Base-by-base conservation (phyloP, 2,329 filamentous ascomycete genomes). In the Pseudodiploospora longispora region DNA sequence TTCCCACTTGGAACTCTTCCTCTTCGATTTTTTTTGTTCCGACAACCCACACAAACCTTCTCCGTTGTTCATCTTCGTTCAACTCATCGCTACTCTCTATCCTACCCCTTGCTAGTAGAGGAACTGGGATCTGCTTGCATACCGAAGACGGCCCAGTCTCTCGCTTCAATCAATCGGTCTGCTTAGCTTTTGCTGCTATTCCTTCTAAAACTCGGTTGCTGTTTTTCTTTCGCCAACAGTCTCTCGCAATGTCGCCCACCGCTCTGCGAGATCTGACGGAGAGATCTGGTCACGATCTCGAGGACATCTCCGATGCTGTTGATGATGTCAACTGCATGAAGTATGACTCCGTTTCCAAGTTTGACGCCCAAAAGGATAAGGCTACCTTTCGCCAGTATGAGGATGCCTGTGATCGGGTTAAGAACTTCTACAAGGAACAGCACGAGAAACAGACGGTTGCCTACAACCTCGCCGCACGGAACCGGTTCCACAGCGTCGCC, bases 401-500 rank as follows among this genome's bases (percentile, higher is more conserved):
- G 55, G 81, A 82, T 10, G 87, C 88, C 36, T 87, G 84, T 67
- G 84, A 88, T 66, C 78, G 86, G 41, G 87, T 95, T 63, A 89
- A 89, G 72, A 78, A 76, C 70, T 94, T 95, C 68, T 95, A 95
- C 75, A 74, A 71, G 47, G 87, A 80, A 59, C 79, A 82, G 59
- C 79, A 82, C 62, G 70, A 71, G 59, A 81, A 80, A 70, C 85
- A 89, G 65, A 89, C 84, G 39, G 80, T 87, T 0, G 80, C 85
- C 7, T 94, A 90, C 75, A 95, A 95, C 71, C 74, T 94, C 36
- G 80, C 82, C 50, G 87, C 85, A 10, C 85, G 89, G 44, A 80
- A 59, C 55, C 63, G 64, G 39, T 69, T 69, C 56, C 52, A 81
- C 63, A 74, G 73, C 51, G 77, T 81, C 49, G 76, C 76, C 2